Evolutionary conservation across 1,284 basidiomycete genomes (phyloP), one percentile per base, ranked within the genome.

Genomic region (Boletus mariae): DNA sequence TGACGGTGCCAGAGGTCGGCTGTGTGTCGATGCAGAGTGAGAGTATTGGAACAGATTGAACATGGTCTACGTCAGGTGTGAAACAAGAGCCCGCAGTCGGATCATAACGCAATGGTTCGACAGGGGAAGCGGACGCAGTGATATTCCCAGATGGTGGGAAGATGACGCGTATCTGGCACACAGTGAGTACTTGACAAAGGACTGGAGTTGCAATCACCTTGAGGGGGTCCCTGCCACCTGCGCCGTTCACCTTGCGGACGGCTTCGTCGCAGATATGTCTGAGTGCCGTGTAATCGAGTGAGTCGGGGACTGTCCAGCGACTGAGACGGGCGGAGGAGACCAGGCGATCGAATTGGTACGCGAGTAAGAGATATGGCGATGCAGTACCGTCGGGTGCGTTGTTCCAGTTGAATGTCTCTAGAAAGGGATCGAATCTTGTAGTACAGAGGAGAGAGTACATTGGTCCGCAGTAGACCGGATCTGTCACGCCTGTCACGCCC

Each of bases 321-420:
- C 85, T 80, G n/a, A 61, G 58, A 26, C 66, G 58, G 1, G 79
- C 76, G 10, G 83, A 82, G 15, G 73, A 65, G 12, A 65, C 47
- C 0, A 90, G 75, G 35, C 87, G 80, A 44, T 84, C 78, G 50
- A 75, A 63, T 58, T 90, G 86, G 60, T 78, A 77, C 0, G 64
- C 67, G 15, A 88, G 78, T 0, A 90, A 70, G 25, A 89, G 69
- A 59, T 81, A 87, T 0, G 78, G 73, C 0, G 79, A 83, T 1
- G 80, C 78, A 0, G 57, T 52, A 1, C 72, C 73, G 47, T 80
- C 75, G 9, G 71, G 59, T 15, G 73, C 71, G 20, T 82, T 76
- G 59, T 88, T 89, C 85, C 83, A 89, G 8, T 57, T 35, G 11
- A 76, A 64, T 6, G 61, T 56, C 11, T 71, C 62, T 7, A 88